Evolutionary conservation across 2,329 filamentous ascomycete genomes (phyloP).

Genomic region (Fusarium camptoceras): DNA sequence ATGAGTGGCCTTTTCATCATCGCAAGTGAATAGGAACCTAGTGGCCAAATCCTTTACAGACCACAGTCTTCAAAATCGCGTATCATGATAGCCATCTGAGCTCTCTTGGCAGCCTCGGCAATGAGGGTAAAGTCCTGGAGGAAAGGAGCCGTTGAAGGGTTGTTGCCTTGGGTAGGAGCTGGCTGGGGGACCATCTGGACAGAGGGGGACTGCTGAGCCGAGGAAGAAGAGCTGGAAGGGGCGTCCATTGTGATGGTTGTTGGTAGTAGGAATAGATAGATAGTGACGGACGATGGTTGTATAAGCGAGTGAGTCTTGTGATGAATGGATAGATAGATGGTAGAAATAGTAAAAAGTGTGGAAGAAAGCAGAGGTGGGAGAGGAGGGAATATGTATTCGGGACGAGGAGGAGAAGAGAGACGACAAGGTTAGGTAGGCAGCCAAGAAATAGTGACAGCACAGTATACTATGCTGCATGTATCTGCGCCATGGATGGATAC

Average conservation of each 20-base stretch:
- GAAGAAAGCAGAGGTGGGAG: constrained; percentile 9
- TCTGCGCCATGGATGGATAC: neutral
- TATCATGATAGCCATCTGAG: constrained; percentile 89
- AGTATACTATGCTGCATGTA: constrained; percentile 13
- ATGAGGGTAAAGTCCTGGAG: constrained; percentile 86
- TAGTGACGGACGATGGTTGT: constrained; percentile 16
- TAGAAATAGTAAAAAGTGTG: neutral
- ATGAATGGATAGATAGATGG: neutral
- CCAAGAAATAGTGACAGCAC: constrained; percentile 22
- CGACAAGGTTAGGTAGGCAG: constrained; percentile 15
- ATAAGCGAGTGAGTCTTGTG: constrained; percentile 3
- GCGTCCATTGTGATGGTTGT: constrained; percentile 48
- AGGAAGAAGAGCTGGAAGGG: constrained; percentile 49
- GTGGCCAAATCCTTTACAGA: constrained; percentile 54
- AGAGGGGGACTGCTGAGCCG: constrained; percentile 50
- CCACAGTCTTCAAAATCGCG: constrained; percentile 83
- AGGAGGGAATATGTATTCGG: constrained; percentile 26
- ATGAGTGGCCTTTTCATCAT: neutral
- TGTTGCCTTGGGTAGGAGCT: constrained; percentile 48
- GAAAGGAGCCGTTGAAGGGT: constrained; percentile 67
- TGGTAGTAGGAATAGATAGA: constrained; percentile 18
- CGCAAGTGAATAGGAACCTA: neutral
- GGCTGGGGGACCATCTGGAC: constrained; percentile 43
- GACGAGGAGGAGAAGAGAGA: neutral
- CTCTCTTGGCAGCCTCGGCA: constrained; percentile 91